Evolutionary conservation across 169 alveolate species (phyloP).

Genomic region (Plasmodium blacklocki): DNA sequence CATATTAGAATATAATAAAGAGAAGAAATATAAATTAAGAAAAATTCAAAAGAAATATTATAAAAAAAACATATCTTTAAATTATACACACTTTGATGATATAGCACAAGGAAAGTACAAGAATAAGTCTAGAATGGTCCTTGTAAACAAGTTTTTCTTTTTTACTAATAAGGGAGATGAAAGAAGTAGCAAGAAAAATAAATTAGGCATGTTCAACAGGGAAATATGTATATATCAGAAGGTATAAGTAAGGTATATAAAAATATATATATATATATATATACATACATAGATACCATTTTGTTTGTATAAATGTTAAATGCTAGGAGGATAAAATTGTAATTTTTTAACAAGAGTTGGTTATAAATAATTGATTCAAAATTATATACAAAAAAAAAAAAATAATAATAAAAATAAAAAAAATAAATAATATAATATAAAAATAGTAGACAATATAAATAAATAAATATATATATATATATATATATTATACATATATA

Average conservation of each 20-base stretch:
- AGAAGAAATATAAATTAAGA: constrained; percentile 46
- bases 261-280: neutral
- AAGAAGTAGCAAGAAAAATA: neutral
- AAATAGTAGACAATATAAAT: too few relatives aligned
- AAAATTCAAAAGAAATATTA: constrained; percentile 23
- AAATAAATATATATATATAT: too few relatives aligned
- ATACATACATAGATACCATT: constrained; percentile 1
- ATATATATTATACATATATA: too few relatives aligned
- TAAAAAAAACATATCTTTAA: constrained; percentile 14
- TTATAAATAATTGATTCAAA: too few relatives aligned
- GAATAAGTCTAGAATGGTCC: constrained; percentile 16
- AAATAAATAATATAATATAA: too few relatives aligned
- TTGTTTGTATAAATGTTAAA: too few relatives aligned
- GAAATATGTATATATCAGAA: constrained; percentile 30
- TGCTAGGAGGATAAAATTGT: too few relatives aligned
- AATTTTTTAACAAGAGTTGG: too few relatives aligned
- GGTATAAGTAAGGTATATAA: neutral
- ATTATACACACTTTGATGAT: constrained; percentile 43
- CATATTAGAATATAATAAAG: constrained; percentile 52
- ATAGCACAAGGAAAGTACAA: constrained; percentile 31
- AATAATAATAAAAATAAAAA: too few relatives aligned
- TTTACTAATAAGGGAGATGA: constrained; percentile 3
- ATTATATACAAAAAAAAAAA: too few relatives aligned
- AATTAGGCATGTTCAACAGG: constrained; percentile 52
- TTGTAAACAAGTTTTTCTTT: constrained; percentile 18